Evolutionary conservation across 1,284 basidiomycete genomes (phyloP).

Genomic region (Cryptococcus sp.): DNA sequence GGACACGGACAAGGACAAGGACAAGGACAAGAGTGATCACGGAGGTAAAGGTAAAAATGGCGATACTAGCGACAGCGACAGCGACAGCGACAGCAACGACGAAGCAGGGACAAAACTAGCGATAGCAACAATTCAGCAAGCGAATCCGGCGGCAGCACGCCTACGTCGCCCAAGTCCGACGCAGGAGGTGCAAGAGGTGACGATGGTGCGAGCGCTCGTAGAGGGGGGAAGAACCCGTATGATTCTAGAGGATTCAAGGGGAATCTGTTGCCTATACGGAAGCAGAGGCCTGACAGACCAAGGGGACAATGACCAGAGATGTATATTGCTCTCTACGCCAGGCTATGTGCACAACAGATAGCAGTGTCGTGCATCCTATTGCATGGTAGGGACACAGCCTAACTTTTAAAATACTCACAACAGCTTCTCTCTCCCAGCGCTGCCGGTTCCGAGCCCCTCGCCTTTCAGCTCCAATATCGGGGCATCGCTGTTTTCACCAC

Average conservation of each 20-base stretch:
- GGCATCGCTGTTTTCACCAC: neutral
- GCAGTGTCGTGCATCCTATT: conserved; percentile 10
- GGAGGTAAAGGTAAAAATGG: neutral
- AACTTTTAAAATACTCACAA: conserved; percentile 8
- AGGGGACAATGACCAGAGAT: neutral
- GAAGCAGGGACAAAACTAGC: neutral
- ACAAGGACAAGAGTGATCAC: neutral
- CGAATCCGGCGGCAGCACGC: too few relatives aligned
- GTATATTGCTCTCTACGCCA: neutral
- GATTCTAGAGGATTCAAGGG: conserved; percentile 15
- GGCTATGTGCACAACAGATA: conserved; percentile 4
- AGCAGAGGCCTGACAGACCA: conserved; percentile 1
- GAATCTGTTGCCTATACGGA: conserved; percentile 18
- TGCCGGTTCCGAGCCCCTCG: conserved; percentile 10
- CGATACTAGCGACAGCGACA: neutral
- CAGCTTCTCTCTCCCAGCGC: conserved; percentile 15
- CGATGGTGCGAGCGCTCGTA: too few relatives aligned
- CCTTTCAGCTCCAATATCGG: conserved; percentile 17
- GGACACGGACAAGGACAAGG: neutral
- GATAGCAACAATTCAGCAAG: neutral
- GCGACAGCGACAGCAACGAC: neutral
- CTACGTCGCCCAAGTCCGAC: too few relatives aligned
- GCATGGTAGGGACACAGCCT: conserved; percentile 30
- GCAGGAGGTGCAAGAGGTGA: too few relatives aligned
- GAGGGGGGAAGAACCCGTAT: conserved; percentile 1